phyloP scores from a whole-genome alignment of 202 grass and related monocot genomes.

The Cymbopogon flexuosus region DNA sequence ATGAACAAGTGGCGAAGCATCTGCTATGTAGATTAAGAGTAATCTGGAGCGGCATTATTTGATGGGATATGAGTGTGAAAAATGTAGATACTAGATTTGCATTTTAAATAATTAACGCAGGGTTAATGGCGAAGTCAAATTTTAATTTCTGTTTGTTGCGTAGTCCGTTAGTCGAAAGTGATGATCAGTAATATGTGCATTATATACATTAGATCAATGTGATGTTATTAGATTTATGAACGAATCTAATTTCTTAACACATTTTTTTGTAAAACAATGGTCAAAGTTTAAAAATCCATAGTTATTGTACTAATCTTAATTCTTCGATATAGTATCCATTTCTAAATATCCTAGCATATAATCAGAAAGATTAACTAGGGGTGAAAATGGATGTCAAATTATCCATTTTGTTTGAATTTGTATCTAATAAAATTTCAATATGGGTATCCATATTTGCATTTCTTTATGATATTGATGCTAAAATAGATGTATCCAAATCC shows the following conservation, averaged over 20 bases:
- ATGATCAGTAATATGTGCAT: neutral
- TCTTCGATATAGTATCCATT: too few species aligned
- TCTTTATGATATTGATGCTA: too few species aligned
- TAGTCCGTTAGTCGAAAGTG: neutral
- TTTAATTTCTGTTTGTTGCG: neutral
- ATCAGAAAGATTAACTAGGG: too few species aligned
- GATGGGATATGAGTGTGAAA: slow-evolving; percentile 8
- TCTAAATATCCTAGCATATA: too few species aligned
- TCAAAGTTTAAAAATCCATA: neutral
- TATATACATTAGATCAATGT: neutral
- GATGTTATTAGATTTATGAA: neutral
- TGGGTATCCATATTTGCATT: too few species aligned
- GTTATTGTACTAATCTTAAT: neutral
- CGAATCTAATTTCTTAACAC: neutral
- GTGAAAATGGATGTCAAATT: too few species aligned
- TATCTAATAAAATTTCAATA: too few species aligned
- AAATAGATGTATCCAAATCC: too few species aligned
- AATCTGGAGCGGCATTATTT: slow-evolving; percentile 4
- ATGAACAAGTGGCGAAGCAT: slow-evolving; percentile 13
- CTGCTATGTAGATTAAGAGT: neutral
- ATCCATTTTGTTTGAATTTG: too few species aligned
- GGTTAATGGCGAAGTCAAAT: neutral
- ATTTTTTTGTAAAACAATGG: neutral
- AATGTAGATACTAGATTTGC: neutral
- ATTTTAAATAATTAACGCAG: neutral